Evolutionary conservation across 2,329 filamentous ascomycete genomes (phyloP).

Genomic region (Diaporthe capsici): DNA sequence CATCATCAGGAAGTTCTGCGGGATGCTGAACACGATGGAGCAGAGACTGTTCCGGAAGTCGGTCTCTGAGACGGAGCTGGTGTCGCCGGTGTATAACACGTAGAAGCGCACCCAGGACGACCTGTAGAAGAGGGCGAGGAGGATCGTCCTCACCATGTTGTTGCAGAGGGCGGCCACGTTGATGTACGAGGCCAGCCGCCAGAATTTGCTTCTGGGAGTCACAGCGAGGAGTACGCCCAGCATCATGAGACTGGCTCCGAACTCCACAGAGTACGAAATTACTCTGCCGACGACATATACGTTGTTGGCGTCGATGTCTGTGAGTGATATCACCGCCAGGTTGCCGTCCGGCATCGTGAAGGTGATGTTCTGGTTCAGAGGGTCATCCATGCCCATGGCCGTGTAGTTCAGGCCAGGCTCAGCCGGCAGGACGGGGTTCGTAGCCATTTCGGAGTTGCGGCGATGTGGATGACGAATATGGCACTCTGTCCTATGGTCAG

Average conservation of each 20-base stretch:
- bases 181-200: conserved; percentile 74
- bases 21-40: conserved; percentile 58
- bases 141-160: conserved; percentile 71
- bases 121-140: conserved; percentile 72
- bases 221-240: conserved; percentile 76
- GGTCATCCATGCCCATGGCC: neutral
- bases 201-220: conserved; percentile 75
- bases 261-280: conserved; percentile 79
- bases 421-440: neutral
- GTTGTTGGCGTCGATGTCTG: conserved; percentile 51
- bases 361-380: conserved; percentile 32
- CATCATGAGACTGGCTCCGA: conserved; percentile 77
- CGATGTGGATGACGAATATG: neutral
- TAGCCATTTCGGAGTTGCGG: neutral
- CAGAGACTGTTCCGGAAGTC: conserved; percentile 56
- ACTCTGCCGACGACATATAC: conserved; percentile 52
- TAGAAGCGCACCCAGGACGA: conserved; percentile 75
- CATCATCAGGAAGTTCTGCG: conserved; percentile 62
- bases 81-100: conserved; percentile 69
- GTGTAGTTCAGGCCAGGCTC: neutral
- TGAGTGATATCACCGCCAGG: conserved; percentile 10
- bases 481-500: neutral
- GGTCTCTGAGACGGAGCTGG: conserved; percentile 57
- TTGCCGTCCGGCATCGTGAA: conserved; percentile 23
- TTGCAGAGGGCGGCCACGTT: conserved; percentile 73